These are phyloP conservation scores for Inonotus hispidus DNA, from an alignment of 1,284 basidiomycete species.

Conservation along the genomic window DNA sequence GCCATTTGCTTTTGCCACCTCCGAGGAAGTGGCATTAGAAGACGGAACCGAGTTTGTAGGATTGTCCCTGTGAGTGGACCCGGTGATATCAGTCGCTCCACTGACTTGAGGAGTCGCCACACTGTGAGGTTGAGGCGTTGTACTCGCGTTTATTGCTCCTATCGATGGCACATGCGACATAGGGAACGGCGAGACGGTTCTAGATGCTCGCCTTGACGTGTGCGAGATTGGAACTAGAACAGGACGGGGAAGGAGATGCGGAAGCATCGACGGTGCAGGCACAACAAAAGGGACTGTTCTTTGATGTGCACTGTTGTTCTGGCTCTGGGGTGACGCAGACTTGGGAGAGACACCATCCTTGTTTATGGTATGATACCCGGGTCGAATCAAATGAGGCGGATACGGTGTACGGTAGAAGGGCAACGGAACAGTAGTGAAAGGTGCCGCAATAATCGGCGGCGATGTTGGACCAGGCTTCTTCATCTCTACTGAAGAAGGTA, in stretches of 20 bases:
- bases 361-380: not conserved
- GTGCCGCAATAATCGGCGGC: not conserved
- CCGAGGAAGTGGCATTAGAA: not conserved
- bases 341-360: not conserved
- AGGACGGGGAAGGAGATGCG: not conserved
- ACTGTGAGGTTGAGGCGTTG: not conserved
- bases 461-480: not conserved
- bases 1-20: not conserved
- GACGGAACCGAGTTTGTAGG: not conserved
- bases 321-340: not conserved
- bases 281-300: not conserved
- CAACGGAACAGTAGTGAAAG: conserved; percentile 11
- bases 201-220: not conserved
- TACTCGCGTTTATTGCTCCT: too few species aligned
- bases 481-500: not conserved
- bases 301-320: not conserved
- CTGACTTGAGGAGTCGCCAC: not conserved
- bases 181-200: not conserved
- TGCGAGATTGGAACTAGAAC: not conserved
- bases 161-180: not conserved
- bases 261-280: not conserved
- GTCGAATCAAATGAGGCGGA: not conserved
- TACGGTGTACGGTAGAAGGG: not conserved
- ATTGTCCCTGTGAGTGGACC: not conserved
- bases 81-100: not conserved